These are phyloP conservation scores for Metschnikowia drakensbergensis DNA, from an alignment of 805 yeast genomes.

Conservation along the genomic window DNA sequence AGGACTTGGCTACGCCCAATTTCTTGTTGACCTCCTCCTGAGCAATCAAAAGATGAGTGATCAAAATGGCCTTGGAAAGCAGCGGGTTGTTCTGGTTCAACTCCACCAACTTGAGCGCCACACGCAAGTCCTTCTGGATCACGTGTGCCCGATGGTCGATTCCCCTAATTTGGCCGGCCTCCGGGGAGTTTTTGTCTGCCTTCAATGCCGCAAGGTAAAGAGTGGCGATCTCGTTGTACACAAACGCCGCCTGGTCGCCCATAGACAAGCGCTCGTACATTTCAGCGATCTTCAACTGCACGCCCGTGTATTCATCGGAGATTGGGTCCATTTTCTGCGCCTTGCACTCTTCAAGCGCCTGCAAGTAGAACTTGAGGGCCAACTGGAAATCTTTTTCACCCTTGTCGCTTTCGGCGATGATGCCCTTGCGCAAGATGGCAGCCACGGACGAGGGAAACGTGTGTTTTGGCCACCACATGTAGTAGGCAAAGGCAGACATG, in stretches of 20 bases:
- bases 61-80: constrained; percentile 51
- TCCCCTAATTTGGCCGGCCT: constrained; percentile 21
- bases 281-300: constrained; percentile 82
- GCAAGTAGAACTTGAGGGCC: constrained; percentile 70
- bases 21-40: constrained; percentile 56
- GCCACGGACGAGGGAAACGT: constrained; percentile 71
- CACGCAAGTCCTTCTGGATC: constrained; percentile 66
- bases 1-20: constrained; percentile 22
- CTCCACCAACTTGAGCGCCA: constrained; percentile 65
- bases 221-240: constrained; percentile 65
- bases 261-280: constrained; percentile 71
- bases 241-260: constrained; percentile 58
- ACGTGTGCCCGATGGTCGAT: constrained; percentile 47
- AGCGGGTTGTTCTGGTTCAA: constrained; percentile 45
- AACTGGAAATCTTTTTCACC: constrained; percentile 57
- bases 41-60: constrained; percentile 62
- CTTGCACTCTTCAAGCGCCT: constrained; percentile 65
- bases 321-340: constrained; percentile 51
- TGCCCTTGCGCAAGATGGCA: constrained; percentile 62
- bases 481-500: constrained; percentile 28
- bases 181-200: constrained; percentile 28
- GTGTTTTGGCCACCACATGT: constrained; percentile 61
- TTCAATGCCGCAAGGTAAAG: constrained; percentile 53
- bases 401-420: constrained; percentile 79
- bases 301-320: constrained; percentile 83